Conservation (phyloP, 23 red algal species). For the Pyropia yezoensis region DNA sequence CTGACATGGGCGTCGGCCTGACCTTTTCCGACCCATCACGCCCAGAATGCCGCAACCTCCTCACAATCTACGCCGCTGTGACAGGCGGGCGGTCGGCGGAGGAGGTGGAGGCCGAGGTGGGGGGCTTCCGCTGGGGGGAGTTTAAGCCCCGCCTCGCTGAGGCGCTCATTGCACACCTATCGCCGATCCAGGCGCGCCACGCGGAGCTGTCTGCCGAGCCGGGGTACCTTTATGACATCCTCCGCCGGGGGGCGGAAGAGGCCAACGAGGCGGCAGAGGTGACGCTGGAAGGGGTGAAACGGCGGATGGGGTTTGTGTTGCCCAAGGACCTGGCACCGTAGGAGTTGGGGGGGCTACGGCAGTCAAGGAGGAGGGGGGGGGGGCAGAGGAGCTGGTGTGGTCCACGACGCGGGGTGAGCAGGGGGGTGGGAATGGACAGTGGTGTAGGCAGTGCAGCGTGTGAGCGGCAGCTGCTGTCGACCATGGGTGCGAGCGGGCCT, state of each 20-base stretch:
- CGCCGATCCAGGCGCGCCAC: constrained; percentile 72
- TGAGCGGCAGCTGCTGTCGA: too few relatives aligned
- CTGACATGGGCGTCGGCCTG: constrained; percentile 65
- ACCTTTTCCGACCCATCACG: constrained; percentile 65
- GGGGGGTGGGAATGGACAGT: too few relatives aligned
- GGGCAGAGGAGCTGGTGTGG: too few relatives aligned
- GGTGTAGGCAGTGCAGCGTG: too few relatives aligned
- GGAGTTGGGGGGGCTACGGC: too few relatives aligned
- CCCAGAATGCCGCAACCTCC: constrained; percentile 91
- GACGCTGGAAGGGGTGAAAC: constrained; percentile 55
- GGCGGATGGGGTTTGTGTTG: constrained; percentile 74
- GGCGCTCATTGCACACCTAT: constrained; percentile 49
- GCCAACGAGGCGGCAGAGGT: constrained; percentile 65
- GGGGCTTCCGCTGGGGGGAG: constrained; percentile 55
- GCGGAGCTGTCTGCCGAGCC: constrained; percentile 59
- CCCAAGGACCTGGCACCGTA: neutral
- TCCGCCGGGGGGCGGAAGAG: constrained; percentile 50
- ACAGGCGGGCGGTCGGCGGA: constrained; percentile 43
- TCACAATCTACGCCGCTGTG: constrained; percentile 72
- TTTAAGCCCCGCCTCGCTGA: constrained; percentile 87
- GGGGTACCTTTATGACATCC: constrained; percentile 37
- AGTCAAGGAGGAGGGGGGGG: too few relatives aligned
- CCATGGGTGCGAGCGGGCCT: too few relatives aligned
- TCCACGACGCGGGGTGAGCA: too few relatives aligned
- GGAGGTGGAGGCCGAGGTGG: constrained; percentile 50